Conservation (phyloP, 768 basidiomycete genomes). For the Panaeolus cyanescens region DNA sequence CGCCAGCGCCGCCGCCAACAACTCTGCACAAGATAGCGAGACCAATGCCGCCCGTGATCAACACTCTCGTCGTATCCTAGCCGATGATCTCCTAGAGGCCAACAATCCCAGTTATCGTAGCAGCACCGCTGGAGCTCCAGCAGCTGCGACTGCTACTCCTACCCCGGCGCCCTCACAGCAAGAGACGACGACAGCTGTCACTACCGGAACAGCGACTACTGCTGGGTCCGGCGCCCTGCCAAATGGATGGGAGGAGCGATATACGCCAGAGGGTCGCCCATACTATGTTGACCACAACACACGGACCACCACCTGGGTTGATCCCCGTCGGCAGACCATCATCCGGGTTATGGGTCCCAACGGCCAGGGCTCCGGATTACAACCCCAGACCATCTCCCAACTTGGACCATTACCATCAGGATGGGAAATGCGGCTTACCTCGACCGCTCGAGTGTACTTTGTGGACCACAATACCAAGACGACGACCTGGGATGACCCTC, state of each 20-base stretch:
- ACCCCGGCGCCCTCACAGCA: constrained; percentile 30
- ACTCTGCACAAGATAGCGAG: constrained; percentile 68
- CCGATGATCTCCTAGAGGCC: constrained; percentile 83
- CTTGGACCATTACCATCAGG: constrained; percentile 96
- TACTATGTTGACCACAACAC: constrained; percentile 99
- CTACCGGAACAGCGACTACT: constrained; percentile 52
- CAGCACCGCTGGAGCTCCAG: constrained; percentile 30
- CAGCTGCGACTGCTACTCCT: too few relatives aligned
- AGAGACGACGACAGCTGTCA: constrained; percentile 40
- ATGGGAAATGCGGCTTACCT: constrained; percentile 99
- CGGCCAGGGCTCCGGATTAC: constrained; percentile 84
- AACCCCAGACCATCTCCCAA: constrained; percentile 95
- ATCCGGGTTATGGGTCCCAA: constrained; percentile 96
- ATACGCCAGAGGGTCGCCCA: constrained; percentile 96
- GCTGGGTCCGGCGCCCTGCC: constrained; percentile 87
- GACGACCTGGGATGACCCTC: constrained; percentile 99
- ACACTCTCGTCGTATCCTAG: constrained; percentile 81
- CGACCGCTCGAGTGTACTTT: constrained; percentile 98
- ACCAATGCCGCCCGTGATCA: constrained; percentile 87
- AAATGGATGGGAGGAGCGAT: constrained; percentile 98
- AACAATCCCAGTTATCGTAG: constrained; percentile 43
- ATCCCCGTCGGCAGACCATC: constrained; percentile 94
- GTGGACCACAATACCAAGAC: constrained; percentile 99
- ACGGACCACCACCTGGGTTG: constrained; percentile 99
- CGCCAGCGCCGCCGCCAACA: constrained; percentile 72